phyloP scores from a whole-genome alignment of 441 rosid genomes.

The Sinapis alba region DNA sequence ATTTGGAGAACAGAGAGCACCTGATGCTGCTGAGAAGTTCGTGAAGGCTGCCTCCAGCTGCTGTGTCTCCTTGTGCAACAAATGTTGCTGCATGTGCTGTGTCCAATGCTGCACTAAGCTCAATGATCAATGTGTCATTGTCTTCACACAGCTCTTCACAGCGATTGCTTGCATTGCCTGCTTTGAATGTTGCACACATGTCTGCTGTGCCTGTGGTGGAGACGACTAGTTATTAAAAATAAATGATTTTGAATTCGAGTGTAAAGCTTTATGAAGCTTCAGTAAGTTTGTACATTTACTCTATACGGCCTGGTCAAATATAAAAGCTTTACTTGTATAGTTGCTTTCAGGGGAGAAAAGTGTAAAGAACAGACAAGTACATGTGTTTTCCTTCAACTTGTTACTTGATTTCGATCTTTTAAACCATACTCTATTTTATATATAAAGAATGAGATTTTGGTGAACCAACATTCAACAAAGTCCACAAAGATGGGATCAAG shows the following conservation, averaged over 20 bases:
- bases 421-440: conserved; percentile 10
- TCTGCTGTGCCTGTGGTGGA: conserved; percentile 82
- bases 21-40: conserved; percentile 75
- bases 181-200: conserved; percentile 71
- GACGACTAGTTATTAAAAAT: conserved; percentile 17
- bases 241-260: conserved; percentile 11
- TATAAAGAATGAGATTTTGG: background rate
- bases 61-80: conserved; percentile 51
- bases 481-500: conserved; percentile 42
- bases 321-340: conserved; percentile 15
- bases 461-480: conserved; percentile 29
- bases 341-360: conserved; percentile 17
- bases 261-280: conserved; percentile 23
- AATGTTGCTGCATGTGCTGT: conserved; percentile 92
- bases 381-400: conserved; percentile 23
- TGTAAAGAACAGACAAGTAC: conserved; percentile 35
- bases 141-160: conserved; percentile 62
- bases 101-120: conserved; percentile 71
- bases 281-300: conserved; percentile 36
- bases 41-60: conserved; percentile 83
- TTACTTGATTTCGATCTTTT: conserved; percentile 16
- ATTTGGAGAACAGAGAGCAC: conserved; percentile 49
- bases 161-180: conserved; percentile 84
- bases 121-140: conserved; percentile 63
- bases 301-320: conserved; percentile 24